These are phyloP conservation scores for Trametes maxima DNA, from an alignment of 768 basidiomycete species.

Conservation along the genomic window DNA sequence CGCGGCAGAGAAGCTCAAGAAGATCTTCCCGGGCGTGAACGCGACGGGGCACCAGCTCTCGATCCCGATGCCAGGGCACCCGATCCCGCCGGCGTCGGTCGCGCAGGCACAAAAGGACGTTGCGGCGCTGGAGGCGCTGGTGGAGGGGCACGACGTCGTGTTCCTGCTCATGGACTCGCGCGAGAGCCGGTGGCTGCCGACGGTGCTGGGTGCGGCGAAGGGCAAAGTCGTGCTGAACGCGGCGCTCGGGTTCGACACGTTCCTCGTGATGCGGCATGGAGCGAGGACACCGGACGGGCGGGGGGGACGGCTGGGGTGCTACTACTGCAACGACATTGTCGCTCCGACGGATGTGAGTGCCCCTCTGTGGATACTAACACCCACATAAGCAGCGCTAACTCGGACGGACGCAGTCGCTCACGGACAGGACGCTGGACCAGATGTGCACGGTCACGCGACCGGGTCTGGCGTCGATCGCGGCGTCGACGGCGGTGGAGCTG, in stretches of 20 bases:
- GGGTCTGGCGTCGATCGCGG: conserved; percentile 90
- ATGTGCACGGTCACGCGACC: conserved; percentile 99
- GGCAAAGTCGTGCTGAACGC: conserved; percentile 95
- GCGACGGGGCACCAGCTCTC: conserved; percentile 76
- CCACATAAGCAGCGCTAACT: not conserved
- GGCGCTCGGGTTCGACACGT: conserved; percentile 94
- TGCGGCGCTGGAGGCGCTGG: conserved; percentile 67
- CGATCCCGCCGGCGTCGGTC: conserved; percentile 63
- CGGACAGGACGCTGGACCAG: conserved; percentile 94
- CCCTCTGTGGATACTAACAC: not conserved
- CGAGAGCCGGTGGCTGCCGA: conserved; percentile 96
- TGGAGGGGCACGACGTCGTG: conserved; percentile 86
- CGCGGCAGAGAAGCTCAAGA: conserved; percentile 82
- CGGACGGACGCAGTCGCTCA: conserved; percentile 50
- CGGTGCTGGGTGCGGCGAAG: conserved; percentile 81
- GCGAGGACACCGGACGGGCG: conserved; percentile 47
- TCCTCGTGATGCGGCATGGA: conserved; percentile 96
- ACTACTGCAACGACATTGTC: conserved; percentile 98
- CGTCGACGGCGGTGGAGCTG: conserved; percentile 90
- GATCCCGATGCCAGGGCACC: conserved; percentile 98
- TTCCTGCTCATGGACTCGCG: conserved; percentile 98
- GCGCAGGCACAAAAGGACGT: conserved; percentile 70
- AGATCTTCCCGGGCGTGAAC: conserved; percentile 94
- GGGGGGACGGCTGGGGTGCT: conserved; percentile 73
- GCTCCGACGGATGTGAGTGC: conserved; percentile 75